Evolutionary conservation across 2,329 filamentous ascomycete species (phyloP).

Genomic region (Cercospora sp.): DNA sequence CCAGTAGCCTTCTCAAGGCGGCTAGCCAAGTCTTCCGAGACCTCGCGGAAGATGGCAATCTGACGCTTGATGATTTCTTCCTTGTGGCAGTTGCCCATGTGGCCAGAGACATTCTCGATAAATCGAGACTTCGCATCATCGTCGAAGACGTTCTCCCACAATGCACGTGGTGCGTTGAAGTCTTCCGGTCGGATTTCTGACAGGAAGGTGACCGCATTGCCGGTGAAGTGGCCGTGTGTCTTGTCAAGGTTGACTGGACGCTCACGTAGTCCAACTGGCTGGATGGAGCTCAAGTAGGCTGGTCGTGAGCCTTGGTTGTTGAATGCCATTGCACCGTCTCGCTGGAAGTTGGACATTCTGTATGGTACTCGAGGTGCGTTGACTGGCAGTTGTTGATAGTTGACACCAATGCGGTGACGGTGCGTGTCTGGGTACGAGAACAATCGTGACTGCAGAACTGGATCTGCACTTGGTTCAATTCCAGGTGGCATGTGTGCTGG

Average conservation of each 20-base stretch:
- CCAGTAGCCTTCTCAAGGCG: slow-evolving; percentile 64
- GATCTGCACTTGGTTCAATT: slow-evolving; percentile 68
- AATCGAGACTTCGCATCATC: slow-evolving; percentile 59
- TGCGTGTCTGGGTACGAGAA: slow-evolving; percentile 71
- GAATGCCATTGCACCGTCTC: slow-evolving; percentile 70
- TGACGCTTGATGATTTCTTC: slow-evolving; percentile 64
- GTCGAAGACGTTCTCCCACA: slow-evolving; percentile 65
- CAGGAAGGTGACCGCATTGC: slow-evolving; percentile 52
- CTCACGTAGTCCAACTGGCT: slow-evolving; percentile 52
- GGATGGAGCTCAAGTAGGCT: slow-evolving; percentile 57
- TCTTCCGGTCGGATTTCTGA: slow-evolving; percentile 56
- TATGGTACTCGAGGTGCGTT: slow-evolving; percentile 58
- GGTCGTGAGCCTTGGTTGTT: slow-evolving; percentile 63
- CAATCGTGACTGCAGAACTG: slow-evolving; percentile 67
- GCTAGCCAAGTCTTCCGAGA: slow-evolving; percentile 58
- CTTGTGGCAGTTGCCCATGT: slow-evolving; percentile 60
- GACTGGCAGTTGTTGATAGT: slow-evolving; percentile 61
- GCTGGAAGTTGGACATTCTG: slow-evolving; percentile 64
- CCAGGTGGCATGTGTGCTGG: slow-evolving; percentile 67
- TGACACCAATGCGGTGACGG: slow-evolving; percentile 57
- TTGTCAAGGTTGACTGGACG: slow-evolving; percentile 51
- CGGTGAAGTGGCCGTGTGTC: slow-evolving; percentile 53
- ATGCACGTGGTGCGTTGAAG: slow-evolving; percentile 56
- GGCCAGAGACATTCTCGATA: slow-evolving; percentile 60
- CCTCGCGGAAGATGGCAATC: slow-evolving; percentile 65